A percentile compares a stretch with the other conserved stretches of the same genome.
Evolutionary conservation across 768 basidiomycete genomes (phyloP).

Genomic region (Leccinum incarnatum): DNA sequence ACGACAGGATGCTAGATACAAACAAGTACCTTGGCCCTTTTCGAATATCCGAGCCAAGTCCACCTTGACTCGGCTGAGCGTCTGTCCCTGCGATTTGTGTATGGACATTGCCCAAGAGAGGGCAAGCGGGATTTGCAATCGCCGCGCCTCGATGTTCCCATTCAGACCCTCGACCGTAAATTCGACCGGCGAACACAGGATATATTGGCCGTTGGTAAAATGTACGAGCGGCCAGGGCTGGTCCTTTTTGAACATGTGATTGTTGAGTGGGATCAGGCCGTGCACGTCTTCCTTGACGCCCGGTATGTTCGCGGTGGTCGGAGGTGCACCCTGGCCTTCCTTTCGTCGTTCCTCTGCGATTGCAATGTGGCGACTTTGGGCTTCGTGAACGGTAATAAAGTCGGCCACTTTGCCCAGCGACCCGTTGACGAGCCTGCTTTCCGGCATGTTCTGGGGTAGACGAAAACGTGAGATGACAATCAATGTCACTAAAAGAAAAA

Average conservation of each 20-base stretch:
- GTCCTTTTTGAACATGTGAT: slow-evolving; percentile 12
- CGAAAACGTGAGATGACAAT: neutral
- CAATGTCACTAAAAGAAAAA: neutral
- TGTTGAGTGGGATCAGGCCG: slow-evolving; percentile 21
- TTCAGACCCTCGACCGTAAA: slow-evolving; percentile 34
- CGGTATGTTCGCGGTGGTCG: slow-evolving; percentile 2
- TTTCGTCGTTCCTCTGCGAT: slow-evolving; percentile 30
- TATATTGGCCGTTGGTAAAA: slow-evolving; percentile 30
- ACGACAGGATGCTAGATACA: neutral
- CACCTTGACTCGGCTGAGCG: slow-evolving; percentile 89
- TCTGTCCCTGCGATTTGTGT: slow-evolving; percentile 98
- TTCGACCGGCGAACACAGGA: slow-evolving; percentile 34
- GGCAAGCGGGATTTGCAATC: slow-evolving; percentile 71
- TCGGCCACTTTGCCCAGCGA: slow-evolving; percentile 74
- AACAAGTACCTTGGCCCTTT: slow-evolving; percentile 55
- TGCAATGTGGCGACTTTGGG: slow-evolving; percentile 22
- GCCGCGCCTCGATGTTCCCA: slow-evolving; percentile 35
- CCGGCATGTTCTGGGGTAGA: slow-evolving; percentile 29
- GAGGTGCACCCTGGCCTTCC: slow-evolving; percentile 1
- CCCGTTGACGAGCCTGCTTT: slow-evolving; percentile 69
- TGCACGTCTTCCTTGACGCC: neutral
- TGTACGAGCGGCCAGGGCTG: slow-evolving; percentile 35
- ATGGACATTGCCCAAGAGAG: slow-evolving; percentile 98
- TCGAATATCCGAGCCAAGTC: slow-evolving; percentile 91
- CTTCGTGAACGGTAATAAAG: slow-evolving; percentile 32